A percentile compares a stretch with the other conserved stretches of the same genome.
Conservation (phyloP, 2,329 filamentous ascomycete genomes). For the Fusarium nygamai region DNA sequence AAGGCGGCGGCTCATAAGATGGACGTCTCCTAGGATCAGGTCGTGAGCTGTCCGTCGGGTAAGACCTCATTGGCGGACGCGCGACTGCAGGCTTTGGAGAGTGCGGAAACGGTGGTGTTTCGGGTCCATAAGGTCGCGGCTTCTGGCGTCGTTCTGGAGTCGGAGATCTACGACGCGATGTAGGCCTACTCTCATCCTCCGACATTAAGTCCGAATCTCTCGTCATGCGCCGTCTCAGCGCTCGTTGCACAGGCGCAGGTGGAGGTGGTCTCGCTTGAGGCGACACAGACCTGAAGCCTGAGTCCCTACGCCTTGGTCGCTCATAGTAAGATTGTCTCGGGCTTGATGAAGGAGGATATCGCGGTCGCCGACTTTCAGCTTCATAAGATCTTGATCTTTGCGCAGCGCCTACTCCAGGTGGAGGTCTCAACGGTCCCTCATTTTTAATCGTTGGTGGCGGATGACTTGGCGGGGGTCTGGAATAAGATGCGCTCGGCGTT, state of each 20-base stretch:
- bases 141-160: slow-evolving; percentile 14
- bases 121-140: background rate
- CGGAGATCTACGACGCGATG: slow-evolving; percentile 21
- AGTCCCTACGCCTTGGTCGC: slow-evolving; percentile 16
- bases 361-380: slow-evolving; percentile 17
- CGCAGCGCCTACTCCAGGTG: background rate
- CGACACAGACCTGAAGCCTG: slow-evolving; percentile 28
- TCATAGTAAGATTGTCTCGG: slow-evolving; percentile 28
- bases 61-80: slow-evolving; percentile 23
- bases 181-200: slow-evolving; percentile 35
- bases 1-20: slow-evolving; percentile 28
- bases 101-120: background rate
- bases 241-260: background rate
- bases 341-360: slow-evolving; percentile 9
- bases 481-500: background rate
- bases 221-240: slow-evolving; percentile 22
- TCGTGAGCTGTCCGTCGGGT: slow-evolving; percentile 26
- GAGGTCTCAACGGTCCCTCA: slow-evolving; percentile 6
- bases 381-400: slow-evolving; percentile 38
- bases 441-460: background rate
- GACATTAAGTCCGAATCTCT: slow-evolving; percentile 38
- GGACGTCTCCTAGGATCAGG: slow-evolving; percentile 18
- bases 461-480: slow-evolving; percentile 28
- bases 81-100: background rate
- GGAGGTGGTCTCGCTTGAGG: slow-evolving; percentile 23